These are phyloP conservation scores for Agrostemma githago DNA, from an alignment of 148 eudicot species.

Conservation along the genomic window DNA sequence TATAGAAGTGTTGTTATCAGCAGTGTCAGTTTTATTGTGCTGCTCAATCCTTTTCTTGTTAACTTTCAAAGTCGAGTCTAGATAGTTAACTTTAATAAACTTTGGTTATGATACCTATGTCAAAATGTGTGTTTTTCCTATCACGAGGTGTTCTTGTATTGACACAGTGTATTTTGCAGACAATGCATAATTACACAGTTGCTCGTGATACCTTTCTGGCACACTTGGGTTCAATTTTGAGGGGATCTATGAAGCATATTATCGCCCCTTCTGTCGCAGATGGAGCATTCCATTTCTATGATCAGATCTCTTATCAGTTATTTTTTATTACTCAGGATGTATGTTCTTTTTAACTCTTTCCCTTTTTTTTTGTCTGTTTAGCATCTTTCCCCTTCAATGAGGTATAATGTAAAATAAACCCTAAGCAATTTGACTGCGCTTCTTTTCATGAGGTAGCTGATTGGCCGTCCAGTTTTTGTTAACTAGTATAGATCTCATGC, in stretches of 20 bases:
- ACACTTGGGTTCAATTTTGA: constrained; percentile 83
- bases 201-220: constrained; percentile 93
- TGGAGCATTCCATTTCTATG: constrained; percentile 88
- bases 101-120: background rate
- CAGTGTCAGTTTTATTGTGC: background rate
- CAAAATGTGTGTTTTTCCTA: constrained; percentile 11
- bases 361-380: background rate
- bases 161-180: constrained; percentile 47
- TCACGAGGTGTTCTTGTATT: constrained; percentile 2
- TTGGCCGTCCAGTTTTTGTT: background rate
- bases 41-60: background rate
- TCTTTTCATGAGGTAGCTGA: background rate
- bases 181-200: constrained; percentile 72
- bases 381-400: background rate
- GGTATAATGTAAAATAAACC: background rate
- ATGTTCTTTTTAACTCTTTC: constrained; percentile 19
- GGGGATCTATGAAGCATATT: constrained; percentile 96
- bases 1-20: background rate
- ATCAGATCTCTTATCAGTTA: constrained; percentile 87
- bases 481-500: no score
- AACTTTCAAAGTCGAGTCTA: background rate
- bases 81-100: background rate
- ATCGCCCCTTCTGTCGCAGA: constrained; percentile 87
- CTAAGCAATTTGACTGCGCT: background rate
- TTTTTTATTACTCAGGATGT: constrained; percentile 91